Evolutionary conservation across 1,284 basidiomycete species (phyloP), one percentile per base, ranked within the genome.

Genomic region (Leccinum angustisporum): DNA sequence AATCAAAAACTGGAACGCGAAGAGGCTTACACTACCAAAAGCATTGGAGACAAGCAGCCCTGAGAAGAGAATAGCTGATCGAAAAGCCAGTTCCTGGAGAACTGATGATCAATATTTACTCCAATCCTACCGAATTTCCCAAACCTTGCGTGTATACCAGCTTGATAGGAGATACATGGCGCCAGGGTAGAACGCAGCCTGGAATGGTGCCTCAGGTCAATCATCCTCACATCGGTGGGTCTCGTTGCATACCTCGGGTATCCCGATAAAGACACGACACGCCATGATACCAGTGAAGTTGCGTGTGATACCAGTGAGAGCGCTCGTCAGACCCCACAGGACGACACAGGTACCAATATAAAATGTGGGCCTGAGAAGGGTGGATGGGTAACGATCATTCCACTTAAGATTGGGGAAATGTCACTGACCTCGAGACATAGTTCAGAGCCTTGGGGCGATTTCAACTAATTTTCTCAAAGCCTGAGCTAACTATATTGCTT

Each of bases 31-130:
- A 61, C 82, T 79, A 30, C 90, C 88, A 70, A 93, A 92, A 3
- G 91, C 90, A 71, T 91, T 92, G 2, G 88, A 88, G 59, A 92
- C 82, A 16, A 92, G 74, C 3, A 86, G 70, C 11, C 90, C 90
- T 25, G 80, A 81, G 70, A 86, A 91, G 1, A 94, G 79, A 56
- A 91, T 78, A 0, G 89, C 87, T 31, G 86, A 85, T 51, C 91
- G 84, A 61, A 91, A 82, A 0, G 85, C 85, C 3, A 90, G 75
- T 73, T 89, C 86, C 86, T 87, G 59, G 10, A n/a, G 3, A 43
- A n/a, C 31, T 5, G 18, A 51, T 33, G 2, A 18, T 54, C 13
- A 34, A 9, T 9, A 21, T 21, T 16, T 25, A 11, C 14, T 1
- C 9, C 33, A 25, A 54, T 36, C 21, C 10, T 14, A 25, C 53